These are phyloP conservation scores for Aspergillus cejpii DNA, from an alignment of 2,329 filamentous ascomycete genomes.

Conservation along the genomic window DNA sequence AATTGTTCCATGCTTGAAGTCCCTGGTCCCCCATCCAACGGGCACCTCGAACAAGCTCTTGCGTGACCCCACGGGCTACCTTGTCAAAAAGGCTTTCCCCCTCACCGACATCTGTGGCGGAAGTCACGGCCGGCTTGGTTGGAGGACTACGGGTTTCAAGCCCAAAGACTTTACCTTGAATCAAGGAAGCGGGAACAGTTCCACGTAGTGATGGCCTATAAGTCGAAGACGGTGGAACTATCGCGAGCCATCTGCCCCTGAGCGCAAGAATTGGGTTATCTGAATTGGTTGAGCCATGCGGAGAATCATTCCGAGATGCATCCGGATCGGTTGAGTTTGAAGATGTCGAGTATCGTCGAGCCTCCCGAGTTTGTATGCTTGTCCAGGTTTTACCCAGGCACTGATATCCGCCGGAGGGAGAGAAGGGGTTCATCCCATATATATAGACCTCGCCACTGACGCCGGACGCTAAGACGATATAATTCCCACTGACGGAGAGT, in stretches of 20 bases:
- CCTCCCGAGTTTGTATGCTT: constrained; percentile 56
- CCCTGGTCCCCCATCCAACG: constrained; percentile 47
- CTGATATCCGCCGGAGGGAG: constrained; percentile 39
- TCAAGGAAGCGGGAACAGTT: constrained; percentile 32
- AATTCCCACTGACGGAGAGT: constrained; percentile 65
- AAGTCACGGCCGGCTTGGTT: constrained; percentile 38
- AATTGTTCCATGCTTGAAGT: constrained; percentile 46
- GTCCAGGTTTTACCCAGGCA: constrained; percentile 94
- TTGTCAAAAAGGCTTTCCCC: constrained; percentile 45
- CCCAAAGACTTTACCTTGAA: constrained; percentile 34
- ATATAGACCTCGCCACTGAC: constrained; percentile 81
- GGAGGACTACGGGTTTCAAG: constrained; percentile 41
- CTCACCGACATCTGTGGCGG: constrained; percentile 43
- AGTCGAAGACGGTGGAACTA: constrained; percentile 39
- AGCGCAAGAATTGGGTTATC: constrained; percentile 40
- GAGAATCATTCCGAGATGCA: constrained; percentile 36
- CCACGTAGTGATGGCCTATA: constrained; percentile 37
- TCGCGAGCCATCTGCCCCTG: constrained; percentile 44
- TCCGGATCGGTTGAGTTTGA: constrained; percentile 42
- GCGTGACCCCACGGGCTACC: constrained; percentile 45
- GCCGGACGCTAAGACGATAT: constrained; percentile 69
- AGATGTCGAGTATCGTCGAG: constrained; percentile 42
- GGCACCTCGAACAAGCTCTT: constrained; percentile 45
- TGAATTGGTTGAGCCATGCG: constrained; percentile 21
- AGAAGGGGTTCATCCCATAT: constrained; percentile 45